These are phyloP conservation scores for Thelonectria rubi DNA, from an alignment of 2,329 filamentous ascomycete species.

Conservation along the genomic window DNA sequence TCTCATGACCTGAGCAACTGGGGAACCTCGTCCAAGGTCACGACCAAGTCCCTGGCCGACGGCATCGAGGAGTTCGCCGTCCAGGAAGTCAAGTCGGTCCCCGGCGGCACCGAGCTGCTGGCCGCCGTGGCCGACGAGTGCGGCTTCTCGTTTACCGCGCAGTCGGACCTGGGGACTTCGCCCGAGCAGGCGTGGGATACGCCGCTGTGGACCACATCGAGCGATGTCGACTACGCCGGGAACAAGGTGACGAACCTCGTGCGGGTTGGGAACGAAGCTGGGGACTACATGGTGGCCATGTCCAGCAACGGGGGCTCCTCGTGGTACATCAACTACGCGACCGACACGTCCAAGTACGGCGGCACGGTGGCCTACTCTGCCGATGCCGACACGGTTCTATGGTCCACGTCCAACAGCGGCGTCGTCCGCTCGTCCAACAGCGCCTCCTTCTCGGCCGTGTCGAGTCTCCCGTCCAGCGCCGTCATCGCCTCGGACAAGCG, in stretches of 20 bases:
- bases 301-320: constrained; percentile 60
- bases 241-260: constrained; percentile 57
- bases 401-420: constrained; percentile 53
- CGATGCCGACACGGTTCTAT: constrained; percentile 58
- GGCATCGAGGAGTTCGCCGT: constrained; percentile 65
- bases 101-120: constrained; percentile 60
- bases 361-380: constrained; percentile 62
- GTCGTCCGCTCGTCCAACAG: constrained; percentile 54
- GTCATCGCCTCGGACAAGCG: constrained; percentile 64
- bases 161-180: constrained; percentile 48
- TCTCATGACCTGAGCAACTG: constrained; percentile 64
- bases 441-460: constrained; percentile 54
- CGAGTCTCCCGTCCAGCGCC: constrained; percentile 54
- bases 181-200: constrained; percentile 57
- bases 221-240: constrained; percentile 60
- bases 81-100: constrained; percentile 57
- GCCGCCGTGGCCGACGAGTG: constrained; percentile 61
- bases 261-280: constrained; percentile 58
- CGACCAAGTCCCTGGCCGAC: constrained; percentile 60
- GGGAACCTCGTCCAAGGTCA: constrained; percentile 60
- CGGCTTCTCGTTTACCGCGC: constrained; percentile 58
- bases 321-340: constrained; percentile 59
- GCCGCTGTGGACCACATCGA: constrained; percentile 57
- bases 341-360: constrained; percentile 53
- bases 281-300: constrained; percentile 51